Evolutionary conservation across 2,329 filamentous ascomycete species (phyloP), one percentile per base, ranked within the genome.

Genomic region (Neofusicoccum kwambonambiense): DNA sequence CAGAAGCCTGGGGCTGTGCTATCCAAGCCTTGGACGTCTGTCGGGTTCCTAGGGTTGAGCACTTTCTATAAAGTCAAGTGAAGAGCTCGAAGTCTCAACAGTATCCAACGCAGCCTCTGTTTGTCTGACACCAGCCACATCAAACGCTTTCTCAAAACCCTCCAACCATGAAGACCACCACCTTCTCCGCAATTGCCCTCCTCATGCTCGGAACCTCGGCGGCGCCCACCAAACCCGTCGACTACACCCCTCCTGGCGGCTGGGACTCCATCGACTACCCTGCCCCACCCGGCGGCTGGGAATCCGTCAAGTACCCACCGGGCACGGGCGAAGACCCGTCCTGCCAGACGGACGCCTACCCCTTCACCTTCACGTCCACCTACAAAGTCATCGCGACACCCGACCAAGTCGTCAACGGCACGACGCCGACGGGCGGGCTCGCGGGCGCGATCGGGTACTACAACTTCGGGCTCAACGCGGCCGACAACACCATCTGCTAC

Each of bases 401-500:
- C 1, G 76, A 82, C 47, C 76, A 86, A 68, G 83, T 86, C 65
- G 79, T 84, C 68, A 77, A 82, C 67, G 72, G 72, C 52, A 77
- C 76, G 5, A 77, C 75, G 61, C 68, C 71, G 3, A 71, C 76
- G 1, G 79, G 78, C 31, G 81, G 82, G 6, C 73, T 82, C 12
- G 69, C 74, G 44, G 81, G 81, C 39, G 78, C 81, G 44, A 73
- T 74, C 41, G 84, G 83, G 19, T 73, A 80, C 65, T 86, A 81
- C 79, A 80, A 82, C 69, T 83, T 81, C 69, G 83, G 82, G 67
- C 80, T 87, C 74, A 85, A 86, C 76, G 75, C 78, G 34, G 69
- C 76, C 13, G 69, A 76, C 63, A 77, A 81, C 70, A 72, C 74
- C 58, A 80, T 81, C 72, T 81, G 79, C 77, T 80, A 78, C 70